These are phyloP conservation scores for Coffea humblotiana DNA, from an alignment of 305 asterid species.

Conservation along the genomic window DNA sequence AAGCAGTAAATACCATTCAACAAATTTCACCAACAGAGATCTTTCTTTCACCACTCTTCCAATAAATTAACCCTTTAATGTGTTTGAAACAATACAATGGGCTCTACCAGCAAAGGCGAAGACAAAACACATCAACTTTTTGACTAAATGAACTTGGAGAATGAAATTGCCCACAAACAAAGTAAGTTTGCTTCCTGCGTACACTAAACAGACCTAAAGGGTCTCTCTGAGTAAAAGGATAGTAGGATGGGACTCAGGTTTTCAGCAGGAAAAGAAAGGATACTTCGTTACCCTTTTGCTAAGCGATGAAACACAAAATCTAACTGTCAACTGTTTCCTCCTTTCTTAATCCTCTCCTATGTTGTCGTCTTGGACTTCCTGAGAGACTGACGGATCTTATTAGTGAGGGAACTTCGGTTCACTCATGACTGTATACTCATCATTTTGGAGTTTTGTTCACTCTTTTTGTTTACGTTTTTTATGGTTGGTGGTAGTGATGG, in stretches of 20 bases:
- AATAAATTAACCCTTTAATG: conserved; percentile 16
- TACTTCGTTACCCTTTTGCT: neutral
- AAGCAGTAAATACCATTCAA: conserved; percentile 30
- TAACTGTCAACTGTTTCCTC: neutral
- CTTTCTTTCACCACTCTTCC: neutral
- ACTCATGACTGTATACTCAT: neutral
- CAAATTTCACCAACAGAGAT: conserved; percentile 8
- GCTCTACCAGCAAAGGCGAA: too few species aligned
- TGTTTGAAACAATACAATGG: neutral
- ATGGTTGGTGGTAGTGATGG: too few species aligned
- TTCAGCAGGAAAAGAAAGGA: neutral
- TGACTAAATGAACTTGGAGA: neutral
- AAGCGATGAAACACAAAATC: conserved; percentile 14
- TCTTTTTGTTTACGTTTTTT: too few species aligned
- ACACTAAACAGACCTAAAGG: conserved; percentile 30
- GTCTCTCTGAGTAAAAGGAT: conserved; percentile 5
- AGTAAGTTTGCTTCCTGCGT: conserved; percentile 24
- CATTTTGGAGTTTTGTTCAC: too few species aligned
- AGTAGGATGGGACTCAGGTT: neutral
- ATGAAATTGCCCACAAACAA: conserved; percentile 27
- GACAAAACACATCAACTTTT: neutral
- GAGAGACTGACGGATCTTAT: neutral
- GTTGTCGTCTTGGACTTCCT: neutral
- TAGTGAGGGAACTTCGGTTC: neutral
- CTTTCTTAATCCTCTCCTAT: neutral